Evolutionary conservation across 139 green algal species (phyloP).

Genomic region (Chlamydomonas eustigma): DNA sequence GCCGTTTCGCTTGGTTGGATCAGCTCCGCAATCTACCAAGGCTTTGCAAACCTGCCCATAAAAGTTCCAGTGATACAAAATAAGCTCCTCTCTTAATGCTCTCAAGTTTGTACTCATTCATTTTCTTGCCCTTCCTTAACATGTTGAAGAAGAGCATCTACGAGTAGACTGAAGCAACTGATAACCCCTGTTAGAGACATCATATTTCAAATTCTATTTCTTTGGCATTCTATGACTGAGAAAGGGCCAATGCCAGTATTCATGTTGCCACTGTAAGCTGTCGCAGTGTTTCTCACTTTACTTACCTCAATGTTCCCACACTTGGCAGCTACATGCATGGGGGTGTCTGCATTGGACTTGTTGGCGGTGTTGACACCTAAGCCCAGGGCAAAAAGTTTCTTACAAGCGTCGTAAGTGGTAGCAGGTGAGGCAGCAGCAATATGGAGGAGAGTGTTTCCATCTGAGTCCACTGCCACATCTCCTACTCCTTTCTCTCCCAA

Average conservation of each 20-base stretch:
- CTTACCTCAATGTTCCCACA: slow-evolving; percentile 37
- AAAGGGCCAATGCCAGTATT: too few species aligned
- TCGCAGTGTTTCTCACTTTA: too few species aligned
- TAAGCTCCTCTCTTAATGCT: too few species aligned
- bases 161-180: too few species aligned
- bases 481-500: not conserved
- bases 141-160: too few species aligned
- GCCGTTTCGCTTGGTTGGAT: slow-evolving; percentile 48
- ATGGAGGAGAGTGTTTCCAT: slow-evolving; percentile 42
- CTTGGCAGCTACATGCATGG: slow-evolving; percentile 50
- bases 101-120: too few species aligned
- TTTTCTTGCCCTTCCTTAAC: too few species aligned
- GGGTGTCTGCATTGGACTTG: slow-evolving; percentile 35
- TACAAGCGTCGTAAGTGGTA: slow-evolving; percentile 1
- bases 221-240: too few species aligned
- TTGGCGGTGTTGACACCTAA: slow-evolving; percentile 28
- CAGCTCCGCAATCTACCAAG: slow-evolving; percentile 45
- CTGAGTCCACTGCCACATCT: slow-evolving; percentile 23
- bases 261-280: too few species aligned
- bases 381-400: slow-evolving; percentile 22
- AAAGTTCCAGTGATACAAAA: not conserved
- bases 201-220: too few species aligned
- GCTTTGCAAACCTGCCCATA: slow-evolving; percentile 48
- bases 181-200: too few species aligned
- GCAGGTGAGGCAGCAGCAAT: slow-evolving; percentile 8